phyloP scores from a whole-genome alignment of 2,329 filamentous ascomycete genomes.

The Exophiala spinifera region DNA sequence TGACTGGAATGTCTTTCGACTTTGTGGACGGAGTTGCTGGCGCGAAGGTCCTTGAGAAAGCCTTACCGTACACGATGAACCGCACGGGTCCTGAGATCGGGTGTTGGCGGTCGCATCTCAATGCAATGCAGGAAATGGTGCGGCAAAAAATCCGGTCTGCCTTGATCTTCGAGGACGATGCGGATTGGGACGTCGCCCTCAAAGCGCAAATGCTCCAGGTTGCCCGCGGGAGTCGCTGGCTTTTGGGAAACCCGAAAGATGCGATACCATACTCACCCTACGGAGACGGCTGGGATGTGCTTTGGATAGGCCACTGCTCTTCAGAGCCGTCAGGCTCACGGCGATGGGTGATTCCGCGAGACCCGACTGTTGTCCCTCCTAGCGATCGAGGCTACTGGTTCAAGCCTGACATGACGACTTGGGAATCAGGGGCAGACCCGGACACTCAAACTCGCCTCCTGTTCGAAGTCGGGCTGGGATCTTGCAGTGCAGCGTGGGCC shows the following conservation, averaged over 20 bases:
- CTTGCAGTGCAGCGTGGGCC: slow-evolving; percentile 41
- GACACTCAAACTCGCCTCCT: slow-evolving; percentile 39
- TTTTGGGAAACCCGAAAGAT: slow-evolving; percentile 28
- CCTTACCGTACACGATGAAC: slow-evolving; percentile 9
- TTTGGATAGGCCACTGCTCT: slow-evolving; percentile 50
- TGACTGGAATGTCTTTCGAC: slow-evolving; percentile 33
- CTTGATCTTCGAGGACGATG: slow-evolving; percentile 56
- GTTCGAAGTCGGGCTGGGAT: slow-evolving; percentile 34
- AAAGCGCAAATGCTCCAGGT: slow-evolving; percentile 46
- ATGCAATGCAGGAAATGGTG: slow-evolving; percentile 41
- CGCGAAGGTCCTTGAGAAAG: slow-evolving; percentile 4
- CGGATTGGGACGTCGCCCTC: slow-evolving; percentile 56
- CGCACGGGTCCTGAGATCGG: neutral
- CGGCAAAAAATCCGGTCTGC: slow-evolving; percentile 45
- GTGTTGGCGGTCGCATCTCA: slow-evolving; percentile 40
- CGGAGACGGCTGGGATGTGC: slow-evolving; percentile 52
- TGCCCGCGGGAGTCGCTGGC: slow-evolving; percentile 30
- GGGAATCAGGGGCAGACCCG: slow-evolving; percentile 24
- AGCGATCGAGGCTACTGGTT: slow-evolving; percentile 7
- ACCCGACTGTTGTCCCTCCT: slow-evolving; percentile 30
- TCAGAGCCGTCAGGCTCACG: slow-evolving; percentile 28
- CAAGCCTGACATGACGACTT: slow-evolving; percentile 20
- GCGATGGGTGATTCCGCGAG: slow-evolving; percentile 31
- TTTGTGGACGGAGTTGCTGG: slow-evolving; percentile 8
- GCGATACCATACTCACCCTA: slow-evolving; percentile 41